Evolutionary conservation across 2,329 filamentous ascomycete species (phyloP).

Genomic region (Sporothrix protearum): DNA sequence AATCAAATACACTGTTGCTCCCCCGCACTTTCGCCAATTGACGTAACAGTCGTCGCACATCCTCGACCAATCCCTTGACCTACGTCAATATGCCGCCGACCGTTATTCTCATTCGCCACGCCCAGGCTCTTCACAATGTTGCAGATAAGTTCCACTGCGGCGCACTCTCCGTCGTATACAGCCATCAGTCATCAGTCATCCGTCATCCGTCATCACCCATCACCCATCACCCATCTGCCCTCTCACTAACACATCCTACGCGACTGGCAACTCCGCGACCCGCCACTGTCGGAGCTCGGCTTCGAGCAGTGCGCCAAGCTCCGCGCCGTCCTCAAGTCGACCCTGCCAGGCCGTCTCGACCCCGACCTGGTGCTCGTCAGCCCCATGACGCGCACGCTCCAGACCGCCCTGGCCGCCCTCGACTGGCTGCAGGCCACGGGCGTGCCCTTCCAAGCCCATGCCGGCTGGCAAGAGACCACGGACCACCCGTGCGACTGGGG

Average conservation of each 20-base stretch:
- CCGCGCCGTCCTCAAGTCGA: constrained; percentile 41
- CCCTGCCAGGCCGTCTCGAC: constrained; percentile 42
- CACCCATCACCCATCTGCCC: background rate
- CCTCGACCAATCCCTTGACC: background rate
- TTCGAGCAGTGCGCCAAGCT: constrained; percentile 47
- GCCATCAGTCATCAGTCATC: too few relatives aligned
- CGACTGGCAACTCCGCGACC: constrained; percentile 49
- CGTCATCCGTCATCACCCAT: too few relatives aligned
- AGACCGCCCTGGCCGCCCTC: constrained; percentile 58
- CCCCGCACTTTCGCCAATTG: background rate
- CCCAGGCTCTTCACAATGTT: constrained; percentile 62
- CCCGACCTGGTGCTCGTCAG: constrained; percentile 58
- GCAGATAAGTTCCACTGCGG: constrained; percentile 44
- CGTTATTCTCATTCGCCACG: constrained; percentile 84
- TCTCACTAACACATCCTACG: constrained; percentile 37
- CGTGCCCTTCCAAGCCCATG: constrained; percentile 54
- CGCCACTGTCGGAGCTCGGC: constrained; percentile 49
- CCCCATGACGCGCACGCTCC: constrained; percentile 62
- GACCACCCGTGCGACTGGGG: constrained; percentile 61
- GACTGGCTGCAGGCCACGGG: constrained; percentile 56
- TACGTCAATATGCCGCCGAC: constrained; percentile 47
- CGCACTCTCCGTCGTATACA: background rate
- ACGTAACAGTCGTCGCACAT: background rate
- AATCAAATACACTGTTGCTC: background rate
- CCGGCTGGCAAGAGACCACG: constrained; percentile 60